Evolutionary conservation across 129 eudicot genomes (phyloP).

Genomic region (Centella asiatica): DNA sequence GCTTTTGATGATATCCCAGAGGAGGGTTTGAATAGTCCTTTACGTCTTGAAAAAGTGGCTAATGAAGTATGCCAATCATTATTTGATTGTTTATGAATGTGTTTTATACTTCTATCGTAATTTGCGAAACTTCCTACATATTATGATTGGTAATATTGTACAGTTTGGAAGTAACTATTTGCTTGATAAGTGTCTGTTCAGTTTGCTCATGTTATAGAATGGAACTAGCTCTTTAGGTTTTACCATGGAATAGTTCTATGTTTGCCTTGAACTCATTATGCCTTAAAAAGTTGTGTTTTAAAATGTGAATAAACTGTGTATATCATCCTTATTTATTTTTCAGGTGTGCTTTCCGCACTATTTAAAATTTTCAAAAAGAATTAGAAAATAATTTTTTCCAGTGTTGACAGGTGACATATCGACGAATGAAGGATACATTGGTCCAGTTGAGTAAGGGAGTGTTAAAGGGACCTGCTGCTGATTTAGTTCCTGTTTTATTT

Average conservation of each 20-base stretch:
- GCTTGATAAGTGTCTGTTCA: neutral
- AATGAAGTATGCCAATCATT: constrained; percentile 57
- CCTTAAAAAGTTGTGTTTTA: neutral
- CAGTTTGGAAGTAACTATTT: neutral
- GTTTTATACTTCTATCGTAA: neutral
- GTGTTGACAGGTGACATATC: constrained; percentile 70
- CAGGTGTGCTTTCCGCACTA: neutral
- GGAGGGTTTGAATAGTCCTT: constrained; percentile 84
- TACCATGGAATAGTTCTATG: too few species aligned
- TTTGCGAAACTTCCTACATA: neutral
- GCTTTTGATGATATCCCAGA: constrained; percentile 99
- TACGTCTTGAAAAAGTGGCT: constrained; percentile 91
- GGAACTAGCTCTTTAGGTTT: too few species aligned
- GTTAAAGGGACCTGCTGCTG: constrained; percentile 78
- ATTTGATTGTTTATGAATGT: neutral
- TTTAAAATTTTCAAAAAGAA: too few species aligned
- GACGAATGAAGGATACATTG: constrained; percentile 93
- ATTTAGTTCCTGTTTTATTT: constrained; percentile 87
- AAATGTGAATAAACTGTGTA: neutral
- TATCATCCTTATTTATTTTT: neutral
- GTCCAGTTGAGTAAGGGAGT: constrained; percentile 87
- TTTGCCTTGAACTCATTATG: too few species aligned
- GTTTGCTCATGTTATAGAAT: neutral
- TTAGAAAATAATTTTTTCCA: too few species aligned
- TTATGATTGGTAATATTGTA: neutral